Conservation (phyloP, 2,329 filamentous ascomycete genomes). For the Cordyceps militaris region DNA sequence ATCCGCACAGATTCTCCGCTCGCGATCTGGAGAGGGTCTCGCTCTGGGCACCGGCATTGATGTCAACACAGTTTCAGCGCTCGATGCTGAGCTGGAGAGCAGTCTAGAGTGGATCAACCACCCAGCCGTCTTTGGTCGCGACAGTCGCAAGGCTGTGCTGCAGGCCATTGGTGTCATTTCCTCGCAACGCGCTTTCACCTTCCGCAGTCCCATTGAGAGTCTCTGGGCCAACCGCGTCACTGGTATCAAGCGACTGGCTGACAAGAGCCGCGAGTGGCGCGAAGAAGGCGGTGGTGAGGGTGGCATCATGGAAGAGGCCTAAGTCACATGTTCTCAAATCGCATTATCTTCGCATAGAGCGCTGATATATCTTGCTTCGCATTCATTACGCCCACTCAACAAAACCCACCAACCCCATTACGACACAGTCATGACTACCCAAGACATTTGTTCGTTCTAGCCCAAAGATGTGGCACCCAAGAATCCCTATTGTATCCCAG, state of each 20-base stretch:
- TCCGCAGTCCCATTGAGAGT: conserved; percentile 80
- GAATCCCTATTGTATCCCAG: neutral
- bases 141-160: conserved; percentile 89
- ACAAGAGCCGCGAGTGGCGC: conserved; percentile 84
- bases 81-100: conserved; percentile 85
- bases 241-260: conserved; percentile 74
- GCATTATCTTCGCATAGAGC: neutral
- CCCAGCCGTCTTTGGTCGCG: conserved; percentile 86
- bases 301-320: conserved; percentile 55
- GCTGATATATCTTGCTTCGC: neutral
- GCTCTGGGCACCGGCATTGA: conserved; percentile 72
- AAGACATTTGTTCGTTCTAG: conserved; percentile 4
- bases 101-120: conserved; percentile 97
- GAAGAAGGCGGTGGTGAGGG: conserved; percentile 73
- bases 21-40: conserved; percentile 51
- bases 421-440: conserved; percentile 11
- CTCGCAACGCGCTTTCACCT: conserved; percentile 88
- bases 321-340: conserved; percentile 15
- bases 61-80: conserved; percentile 67
- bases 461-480: conserved; percentile 4
- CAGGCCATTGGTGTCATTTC: conserved; percentile 96
- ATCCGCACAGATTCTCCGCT: conserved; percentile 38
- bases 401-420: conserved; percentile 2
- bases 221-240: conserved; percentile 80
- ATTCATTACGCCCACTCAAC: conserved; percentile 1